Evolutionary conservation across 192 early-diverging fungal genomes (phyloP).

Genomic region (Linnemannia hyalina): DNA sequence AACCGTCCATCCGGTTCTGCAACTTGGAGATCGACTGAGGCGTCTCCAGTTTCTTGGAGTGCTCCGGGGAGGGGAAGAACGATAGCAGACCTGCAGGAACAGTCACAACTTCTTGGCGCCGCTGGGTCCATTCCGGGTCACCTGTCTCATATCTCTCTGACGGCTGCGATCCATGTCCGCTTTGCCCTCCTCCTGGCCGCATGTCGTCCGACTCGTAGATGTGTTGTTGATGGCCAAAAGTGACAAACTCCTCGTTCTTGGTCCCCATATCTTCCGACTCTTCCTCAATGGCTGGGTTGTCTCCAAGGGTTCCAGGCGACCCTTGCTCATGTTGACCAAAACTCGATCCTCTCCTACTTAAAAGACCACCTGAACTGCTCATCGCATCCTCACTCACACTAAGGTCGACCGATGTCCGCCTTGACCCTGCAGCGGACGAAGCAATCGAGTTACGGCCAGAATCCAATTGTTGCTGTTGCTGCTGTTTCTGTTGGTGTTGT

Average conservation of each 20-base stretch:
- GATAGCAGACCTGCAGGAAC: slow-evolving; percentile 43
- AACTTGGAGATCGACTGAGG: slow-evolving; percentile 44
- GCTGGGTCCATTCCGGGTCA: neutral
- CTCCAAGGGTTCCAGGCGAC: neutral
- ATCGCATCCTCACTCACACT: slow-evolving; percentile 10
- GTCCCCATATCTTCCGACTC: neutral
- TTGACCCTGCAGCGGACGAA: slow-evolving; percentile 31
- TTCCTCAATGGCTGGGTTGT: slow-evolving; percentile 4
- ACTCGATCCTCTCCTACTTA: neutral
- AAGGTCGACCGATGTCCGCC: slow-evolving; percentile 31
- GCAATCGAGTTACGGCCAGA: neutral
- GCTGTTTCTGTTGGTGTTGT: slow-evolving; percentile 4
- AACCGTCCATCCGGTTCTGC: slow-evolving; percentile 19
- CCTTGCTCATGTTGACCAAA: neutral
- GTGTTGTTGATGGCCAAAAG: slow-evolving; percentile 39
- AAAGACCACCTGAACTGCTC: neutral
- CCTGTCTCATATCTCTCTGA: neutral
- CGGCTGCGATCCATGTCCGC: neutral
- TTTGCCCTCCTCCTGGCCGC: neutral
- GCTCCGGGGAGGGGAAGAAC: slow-evolving; percentile 44
- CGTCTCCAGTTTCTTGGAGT: slow-evolving; percentile 44
- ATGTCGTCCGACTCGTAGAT: slow-evolving; percentile 30
- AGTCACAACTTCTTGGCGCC: slow-evolving; percentile 44
- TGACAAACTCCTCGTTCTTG: slow-evolving; percentile 16
- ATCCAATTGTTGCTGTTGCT: neutral